Base-by-base conservation (phyloP, 2,329 filamentous ascomycete species). In the Tolypocladium amazonense region DNA sequence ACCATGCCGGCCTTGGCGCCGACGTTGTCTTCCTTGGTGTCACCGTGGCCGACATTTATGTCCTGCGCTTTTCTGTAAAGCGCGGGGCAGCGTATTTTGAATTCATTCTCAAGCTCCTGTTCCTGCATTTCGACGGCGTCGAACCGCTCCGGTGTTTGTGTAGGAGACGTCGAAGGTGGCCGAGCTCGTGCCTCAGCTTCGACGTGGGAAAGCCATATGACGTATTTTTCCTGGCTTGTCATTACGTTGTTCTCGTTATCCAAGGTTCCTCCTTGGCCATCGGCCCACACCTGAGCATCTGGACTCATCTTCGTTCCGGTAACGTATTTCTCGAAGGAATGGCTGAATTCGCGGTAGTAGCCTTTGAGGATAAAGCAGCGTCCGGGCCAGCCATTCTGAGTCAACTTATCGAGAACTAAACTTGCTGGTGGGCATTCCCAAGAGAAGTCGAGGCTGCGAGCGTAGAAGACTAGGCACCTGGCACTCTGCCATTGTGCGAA, bases 331-430 rank as follows among this genome's bases (percentile, higher is more conserved):
- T 77, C 76, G 62, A 81, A 84, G 0, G 79, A 80, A 33, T 73
- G 72, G 20, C 79, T 80, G 62, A 84, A 84, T 62, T 84, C 81
- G 55, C 76, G 75, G 65, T 80, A 84, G 58, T 81, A 79, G 0
- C 81, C 81, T 65, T 83, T 83, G 39, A 84, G 73, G 9, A 84
- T 72, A 64, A 83, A 83, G 61, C 75, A 79, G 47, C 77, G 75
- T 2, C 81, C 81, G 0, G 64, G 62, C 81, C 81, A 84, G 27
- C 76, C 78, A 63, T 75, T 73, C 20, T 67, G 67, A 56, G 70
- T 75, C 58, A 84, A 72, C 61, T 80, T 81, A 45, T 74, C 68
- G 25, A 75, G 67, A 2, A 84, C 65, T 0, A 75, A 68, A 18
- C 76, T 74, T 3, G 81, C 80, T 2, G 76, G 68, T 0, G 80